Conservation (phyloP, 1,284 basidiomycete species). For the Fereydounia khargensis region DNA sequence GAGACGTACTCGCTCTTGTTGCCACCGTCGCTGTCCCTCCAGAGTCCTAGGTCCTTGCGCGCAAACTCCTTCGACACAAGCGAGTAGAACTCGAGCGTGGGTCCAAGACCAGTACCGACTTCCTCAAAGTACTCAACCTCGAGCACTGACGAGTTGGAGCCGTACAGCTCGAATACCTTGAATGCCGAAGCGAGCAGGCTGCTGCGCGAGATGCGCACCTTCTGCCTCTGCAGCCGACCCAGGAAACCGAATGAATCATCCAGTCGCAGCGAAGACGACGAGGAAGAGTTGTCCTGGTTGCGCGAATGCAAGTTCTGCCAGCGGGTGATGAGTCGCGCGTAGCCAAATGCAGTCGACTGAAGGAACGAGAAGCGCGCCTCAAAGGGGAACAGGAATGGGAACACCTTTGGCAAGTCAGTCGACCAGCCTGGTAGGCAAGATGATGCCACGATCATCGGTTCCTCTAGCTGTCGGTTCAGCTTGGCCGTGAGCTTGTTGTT, state of each 20-base stretch:
- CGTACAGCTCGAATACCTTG: constrained; percentile 96
- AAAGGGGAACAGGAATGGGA: constrained; percentile 98
- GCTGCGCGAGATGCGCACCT: constrained; percentile 90
- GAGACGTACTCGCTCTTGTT: constrained; percentile 49
- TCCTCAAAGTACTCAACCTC: constrained; percentile 99
- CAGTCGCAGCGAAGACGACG: constrained; percentile 24
- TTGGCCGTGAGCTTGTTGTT: constrained; percentile 99
- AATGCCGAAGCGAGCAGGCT: constrained; percentile 95
- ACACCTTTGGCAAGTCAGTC: constrained; percentile 84
- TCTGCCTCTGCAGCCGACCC: constrained; percentile 87
- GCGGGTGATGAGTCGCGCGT: constrained; percentile 88
- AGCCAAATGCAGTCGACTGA: constrained; percentile 95
- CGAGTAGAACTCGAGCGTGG: constrained; percentile 97
- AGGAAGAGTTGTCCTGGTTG: constrained; percentile 58
- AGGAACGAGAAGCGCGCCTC: constrained; percentile 94
- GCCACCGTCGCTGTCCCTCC: constrained; percentile 73
- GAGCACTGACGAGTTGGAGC: constrained; percentile 79
- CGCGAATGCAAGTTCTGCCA: constrained; percentile 70
- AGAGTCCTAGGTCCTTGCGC: constrained; percentile 78
- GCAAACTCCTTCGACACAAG: constrained; percentile 91
- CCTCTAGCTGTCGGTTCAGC: constrained; percentile 93
- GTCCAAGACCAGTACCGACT: constrained; percentile 94
- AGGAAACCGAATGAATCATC: constrained; percentile 89
- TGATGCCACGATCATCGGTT: constrained; percentile 97
- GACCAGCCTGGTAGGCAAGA: constrained; percentile 97